Evolutionary conservation across 2,329 filamentous ascomycete species (phyloP).

Genomic region (Ceratocystis ficicola): DNA sequence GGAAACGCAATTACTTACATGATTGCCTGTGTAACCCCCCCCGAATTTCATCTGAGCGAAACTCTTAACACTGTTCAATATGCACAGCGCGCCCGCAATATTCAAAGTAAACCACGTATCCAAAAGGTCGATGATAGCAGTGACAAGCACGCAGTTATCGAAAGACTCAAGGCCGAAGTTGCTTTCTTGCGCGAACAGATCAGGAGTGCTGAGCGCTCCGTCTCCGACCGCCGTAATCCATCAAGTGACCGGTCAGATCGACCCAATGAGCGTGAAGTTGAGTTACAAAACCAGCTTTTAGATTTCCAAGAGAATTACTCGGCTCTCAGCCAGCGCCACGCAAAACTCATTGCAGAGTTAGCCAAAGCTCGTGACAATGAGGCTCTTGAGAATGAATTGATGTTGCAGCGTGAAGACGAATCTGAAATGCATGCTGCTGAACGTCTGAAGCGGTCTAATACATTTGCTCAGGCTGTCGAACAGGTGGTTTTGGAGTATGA

Average conservation of each 20-base stretch:
- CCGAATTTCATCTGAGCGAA: conserved; percentile 94
- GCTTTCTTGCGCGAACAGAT: conserved; percentile 90
- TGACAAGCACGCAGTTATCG: conserved; percentile 88
- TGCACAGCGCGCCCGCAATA: conserved; percentile 86
- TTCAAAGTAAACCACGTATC: conserved; percentile 94
- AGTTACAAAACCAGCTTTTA: conserved; percentile 85
- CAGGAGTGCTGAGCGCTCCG: conserved; percentile 60
- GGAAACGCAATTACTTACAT: conserved; percentile 98
- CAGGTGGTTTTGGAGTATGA: conserved; percentile 96
- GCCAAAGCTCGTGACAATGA: conserved; percentile 69
- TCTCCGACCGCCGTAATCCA: conserved; percentile 43
- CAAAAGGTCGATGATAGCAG: conserved; percentile 76
- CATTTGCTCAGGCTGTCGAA: conserved; percentile 89
- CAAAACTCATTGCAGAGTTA: conserved; percentile 89
- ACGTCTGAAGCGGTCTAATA: conserved; percentile 84
- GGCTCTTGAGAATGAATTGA: conserved; percentile 41
- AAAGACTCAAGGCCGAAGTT: conserved; percentile 85
- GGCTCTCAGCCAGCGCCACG: conserved; percentile 79
- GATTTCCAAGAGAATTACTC: conserved; percentile 93
- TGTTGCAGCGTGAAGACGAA: conserved; percentile 39
- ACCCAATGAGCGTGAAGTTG: conserved; percentile 70
- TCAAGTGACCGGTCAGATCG: conserved; percentile 61
- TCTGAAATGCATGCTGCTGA: conserved; percentile 56
- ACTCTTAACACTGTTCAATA: conserved; percentile 97
- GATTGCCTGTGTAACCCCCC: conserved; percentile 95